These are phyloP conservation scores for Aquilaria agallochum DNA, from an alignment of 441 rosid species.

Conservation along the genomic window DNA sequence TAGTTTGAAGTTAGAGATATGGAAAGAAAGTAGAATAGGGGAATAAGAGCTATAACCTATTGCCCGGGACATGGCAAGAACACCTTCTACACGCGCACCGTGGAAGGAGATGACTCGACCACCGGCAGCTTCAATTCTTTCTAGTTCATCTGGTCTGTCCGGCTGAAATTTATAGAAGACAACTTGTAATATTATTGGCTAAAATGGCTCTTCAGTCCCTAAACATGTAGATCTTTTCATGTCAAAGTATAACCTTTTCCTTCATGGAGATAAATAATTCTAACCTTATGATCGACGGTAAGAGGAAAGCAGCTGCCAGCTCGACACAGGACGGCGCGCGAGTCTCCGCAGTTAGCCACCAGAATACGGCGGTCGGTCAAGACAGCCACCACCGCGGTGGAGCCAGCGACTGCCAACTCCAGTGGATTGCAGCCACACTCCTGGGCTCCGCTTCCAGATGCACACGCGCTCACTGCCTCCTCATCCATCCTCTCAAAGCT, in stretches of 20 bases:
- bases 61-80: constrained; percentile 86
- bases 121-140: constrained; percentile 66
- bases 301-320: constrained; percentile 55
- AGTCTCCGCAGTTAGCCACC: constrained; percentile 82
- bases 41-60: constrained; percentile 39
- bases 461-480: constrained; percentile 39
- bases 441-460: constrained; percentile 31
- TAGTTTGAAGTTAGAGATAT: no score
- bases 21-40: no score
- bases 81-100: constrained; percentile 79
- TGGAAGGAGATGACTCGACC: constrained; percentile 50
- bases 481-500: constrained; percentile 61
- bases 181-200: no score
- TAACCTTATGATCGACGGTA: constrained; percentile 75
- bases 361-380: constrained; percentile 45
- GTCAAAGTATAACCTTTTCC: not conserved
- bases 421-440: constrained; percentile 39
- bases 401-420: constrained; percentile 51
- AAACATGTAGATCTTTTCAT: no score
- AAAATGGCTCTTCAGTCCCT: no score
- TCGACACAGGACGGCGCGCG: constrained; percentile 78
- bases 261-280: constrained; percentile 2
- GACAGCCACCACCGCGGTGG: constrained; percentile 63
- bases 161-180: constrained; percentile 46
- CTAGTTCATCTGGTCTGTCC: constrained; percentile 69